Conservation (phyloP, 2,329 filamentous ascomycete genomes). For the Fusarium sp. region DNA sequence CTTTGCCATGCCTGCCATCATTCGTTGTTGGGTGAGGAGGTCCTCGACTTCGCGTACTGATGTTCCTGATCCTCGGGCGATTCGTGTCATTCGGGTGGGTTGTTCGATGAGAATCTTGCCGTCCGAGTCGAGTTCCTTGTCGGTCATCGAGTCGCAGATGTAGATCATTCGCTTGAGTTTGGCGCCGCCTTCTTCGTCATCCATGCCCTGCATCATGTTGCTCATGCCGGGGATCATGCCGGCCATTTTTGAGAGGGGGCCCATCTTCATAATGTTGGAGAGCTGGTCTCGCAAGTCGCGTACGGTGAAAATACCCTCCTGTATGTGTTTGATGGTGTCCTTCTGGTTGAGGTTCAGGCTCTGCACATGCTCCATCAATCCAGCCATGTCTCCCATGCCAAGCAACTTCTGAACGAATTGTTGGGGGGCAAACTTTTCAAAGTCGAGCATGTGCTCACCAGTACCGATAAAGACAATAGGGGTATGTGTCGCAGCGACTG, state of each 20-base stretch:
- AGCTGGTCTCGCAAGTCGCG: conserved; percentile 95
- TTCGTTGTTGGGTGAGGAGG: conserved; percentile 94
- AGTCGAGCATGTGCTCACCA: conserved; percentile 94
- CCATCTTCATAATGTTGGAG: conserved; percentile 99
- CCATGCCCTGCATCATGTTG: conserved; percentile 93
- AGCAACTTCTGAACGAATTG: conserved; percentile 94
- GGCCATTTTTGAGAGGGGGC: conserved; percentile 94
- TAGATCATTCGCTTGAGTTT: conserved; percentile 99
- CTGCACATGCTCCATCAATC: conserved; percentile 95
- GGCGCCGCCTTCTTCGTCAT: conserved; percentile 92
- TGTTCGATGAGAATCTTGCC: conserved; percentile 95
- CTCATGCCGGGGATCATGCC: conserved; percentile 98
- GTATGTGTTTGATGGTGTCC: conserved; percentile 98
- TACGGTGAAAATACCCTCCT: conserved; percentile 94
- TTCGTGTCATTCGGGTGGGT: conserved; percentile 89
- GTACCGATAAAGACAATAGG: conserved; percentile 99
- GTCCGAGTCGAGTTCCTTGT: conserved; percentile 93
- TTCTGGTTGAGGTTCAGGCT: conserved; percentile 96
- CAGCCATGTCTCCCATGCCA: conserved; percentile 97
- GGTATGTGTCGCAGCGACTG: conserved; percentile 94
- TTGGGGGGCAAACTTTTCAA: conserved; percentile 91
- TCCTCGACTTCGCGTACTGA: conserved; percentile 94
- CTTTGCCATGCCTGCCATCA: conserved; percentile 99
- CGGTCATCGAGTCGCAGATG: conserved; percentile 98
- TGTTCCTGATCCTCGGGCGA: conserved; percentile 90